A percentile compares a stretch with the other conserved stretches of the same genome.
Conservation (phyloP, 768 basidiomycete species). For the Leccinum incarnatum region DNA sequence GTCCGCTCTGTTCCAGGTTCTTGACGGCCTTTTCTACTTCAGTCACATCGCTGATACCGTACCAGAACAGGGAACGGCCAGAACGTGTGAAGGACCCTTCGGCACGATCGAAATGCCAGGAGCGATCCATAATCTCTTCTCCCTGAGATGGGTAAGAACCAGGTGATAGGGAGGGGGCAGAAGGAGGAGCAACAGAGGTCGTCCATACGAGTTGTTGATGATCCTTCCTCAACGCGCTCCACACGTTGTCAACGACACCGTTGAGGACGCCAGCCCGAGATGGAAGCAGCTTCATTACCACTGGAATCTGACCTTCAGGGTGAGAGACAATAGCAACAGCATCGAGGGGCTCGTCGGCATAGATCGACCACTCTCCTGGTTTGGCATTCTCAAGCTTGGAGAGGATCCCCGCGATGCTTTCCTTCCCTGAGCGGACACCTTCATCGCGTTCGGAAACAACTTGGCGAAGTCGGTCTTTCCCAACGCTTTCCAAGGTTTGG, state of each 20-base stretch:
- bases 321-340: constrained; percentile 92
- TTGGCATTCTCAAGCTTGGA: constrained; percentile 58
- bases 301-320: constrained; percentile 83
- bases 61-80: constrained; percentile 96
- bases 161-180: constrained; percentile 7
- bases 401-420: constrained; percentile 86
- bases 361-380: constrained; percentile 85
- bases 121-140: constrained; percentile 80
- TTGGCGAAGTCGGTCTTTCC: constrained; percentile 91
- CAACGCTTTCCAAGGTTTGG: constrained; percentile 73
- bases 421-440: constrained; percentile 77
- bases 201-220: constrained; percentile 96
- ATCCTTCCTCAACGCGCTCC: constrained; percentile 92
- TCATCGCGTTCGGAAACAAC: constrained; percentile 95
- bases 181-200: constrained; percentile 53
- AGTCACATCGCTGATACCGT: constrained; percentile 85
- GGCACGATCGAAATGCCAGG: constrained; percentile 98
- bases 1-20: constrained; percentile 67
- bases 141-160: constrained; percentile 39
- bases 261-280: constrained; percentile 89
- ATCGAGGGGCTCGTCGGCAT: constrained; percentile 98
- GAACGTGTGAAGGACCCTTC: constrained; percentile 97
- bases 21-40: constrained; percentile 89
- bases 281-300: constrained; percentile 90
- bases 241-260: constrained; percentile 95